Evolutionary conservation across 331 rosid species (phyloP).

Genomic region (Stylosanthes scabra): DNA sequence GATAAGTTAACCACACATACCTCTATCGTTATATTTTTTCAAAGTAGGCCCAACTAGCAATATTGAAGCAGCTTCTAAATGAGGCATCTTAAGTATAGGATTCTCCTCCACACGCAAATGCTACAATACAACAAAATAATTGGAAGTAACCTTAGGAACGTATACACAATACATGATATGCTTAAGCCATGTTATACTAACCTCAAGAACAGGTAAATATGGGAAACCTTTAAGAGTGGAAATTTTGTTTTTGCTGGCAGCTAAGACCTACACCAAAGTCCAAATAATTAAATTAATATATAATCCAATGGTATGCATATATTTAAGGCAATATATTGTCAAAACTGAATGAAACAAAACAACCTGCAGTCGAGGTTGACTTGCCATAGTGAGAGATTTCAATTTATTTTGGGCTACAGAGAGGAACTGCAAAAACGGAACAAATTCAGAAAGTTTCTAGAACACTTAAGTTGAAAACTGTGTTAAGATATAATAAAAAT

Average conservation of each 20-base stretch:
- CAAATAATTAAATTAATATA: slow-evolving; percentile 32
- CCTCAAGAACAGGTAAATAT: slow-evolving; percentile 93
- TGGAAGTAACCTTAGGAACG: slow-evolving; percentile 22
- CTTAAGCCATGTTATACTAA: slow-evolving; percentile 43
- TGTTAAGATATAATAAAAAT: slow-evolving; percentile 28
- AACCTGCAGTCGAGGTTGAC: slow-evolving; percentile 99
- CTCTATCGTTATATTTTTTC: slow-evolving; percentile 96
- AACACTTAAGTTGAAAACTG: slow-evolving; percentile 27
- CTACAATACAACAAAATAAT: slow-evolving; percentile 56
- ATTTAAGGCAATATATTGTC: slow-evolving; percentile 1
- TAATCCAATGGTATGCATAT: not conserved
- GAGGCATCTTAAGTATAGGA: slow-evolving; percentile 91
- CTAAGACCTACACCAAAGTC: slow-evolving; percentile 86
- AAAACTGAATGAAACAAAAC: slow-evolving; percentile 40
- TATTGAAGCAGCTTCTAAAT: slow-evolving; percentile 95
- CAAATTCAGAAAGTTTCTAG: slow-evolving; percentile 2
- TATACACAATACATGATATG: slow-evolving; percentile 5
- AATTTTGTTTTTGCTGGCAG: slow-evolving; percentile 98
- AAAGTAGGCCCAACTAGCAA: slow-evolving; percentile 95
- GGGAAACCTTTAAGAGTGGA: slow-evolving; percentile 95
- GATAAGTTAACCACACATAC: slow-evolving; percentile 44
- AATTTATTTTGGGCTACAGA: slow-evolving; percentile 98
- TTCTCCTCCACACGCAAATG: slow-evolving; percentile 99
- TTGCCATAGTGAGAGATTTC: slow-evolving; percentile 96
- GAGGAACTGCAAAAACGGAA: slow-evolving; percentile 72